phyloP scores from a whole-genome alignment of 352 stramenopile species.

The Phytophthora multivora region DNA sequence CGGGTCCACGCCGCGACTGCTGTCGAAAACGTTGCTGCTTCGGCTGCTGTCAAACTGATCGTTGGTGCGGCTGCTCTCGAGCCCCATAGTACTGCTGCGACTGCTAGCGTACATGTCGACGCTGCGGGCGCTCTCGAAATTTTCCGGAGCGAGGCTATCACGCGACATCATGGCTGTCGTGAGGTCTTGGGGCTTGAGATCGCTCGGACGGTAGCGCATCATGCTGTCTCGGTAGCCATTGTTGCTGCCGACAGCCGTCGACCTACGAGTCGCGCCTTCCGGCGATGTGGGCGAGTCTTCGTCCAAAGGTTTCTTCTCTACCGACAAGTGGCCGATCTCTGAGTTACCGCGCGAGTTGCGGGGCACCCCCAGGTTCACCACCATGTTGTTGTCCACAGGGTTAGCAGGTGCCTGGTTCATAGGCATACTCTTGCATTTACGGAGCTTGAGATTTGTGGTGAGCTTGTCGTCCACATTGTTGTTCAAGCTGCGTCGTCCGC shows the following conservation, averaged over 20 bases:
- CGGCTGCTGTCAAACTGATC: conserved; percentile 21
- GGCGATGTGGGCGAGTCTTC: conserved; percentile 21
- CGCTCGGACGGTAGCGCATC: conserved; percentile 73
- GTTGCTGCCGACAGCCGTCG: conserved; percentile 14
- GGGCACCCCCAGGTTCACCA: conserved; percentile 32
- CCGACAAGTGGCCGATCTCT: conserved; percentile 43
- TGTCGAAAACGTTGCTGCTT: conserved; percentile 30
- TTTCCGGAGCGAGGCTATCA: conserved; percentile 58
- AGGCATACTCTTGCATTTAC: conserved; percentile 40
- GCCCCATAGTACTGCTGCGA: conserved; percentile 29
- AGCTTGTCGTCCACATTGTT: conserved; percentile 20
- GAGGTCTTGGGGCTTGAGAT: conserved; percentile 57
- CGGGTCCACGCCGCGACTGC: conserved; percentile 23
- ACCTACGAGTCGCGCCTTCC: neutral
- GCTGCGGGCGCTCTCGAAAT: conserved; percentile 24
- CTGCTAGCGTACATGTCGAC: conserved; percentile 26
- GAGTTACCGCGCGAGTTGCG: conserved; percentile 41
- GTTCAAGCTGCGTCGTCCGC: conserved; percentile 24
- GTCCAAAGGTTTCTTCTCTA: conserved; percentile 33
- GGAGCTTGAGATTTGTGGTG: conserved; percentile 22
- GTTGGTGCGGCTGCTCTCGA: conserved; percentile 23
- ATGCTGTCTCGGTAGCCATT: conserved; percentile 64
- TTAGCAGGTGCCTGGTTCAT: conserved; percentile 31
- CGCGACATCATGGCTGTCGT: conserved; percentile 50
- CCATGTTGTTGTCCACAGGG: conserved; percentile 25